Base-by-base conservation (phyloP, 495 filamentous ascomycete genomes). In the Tuber brumale region DNA sequence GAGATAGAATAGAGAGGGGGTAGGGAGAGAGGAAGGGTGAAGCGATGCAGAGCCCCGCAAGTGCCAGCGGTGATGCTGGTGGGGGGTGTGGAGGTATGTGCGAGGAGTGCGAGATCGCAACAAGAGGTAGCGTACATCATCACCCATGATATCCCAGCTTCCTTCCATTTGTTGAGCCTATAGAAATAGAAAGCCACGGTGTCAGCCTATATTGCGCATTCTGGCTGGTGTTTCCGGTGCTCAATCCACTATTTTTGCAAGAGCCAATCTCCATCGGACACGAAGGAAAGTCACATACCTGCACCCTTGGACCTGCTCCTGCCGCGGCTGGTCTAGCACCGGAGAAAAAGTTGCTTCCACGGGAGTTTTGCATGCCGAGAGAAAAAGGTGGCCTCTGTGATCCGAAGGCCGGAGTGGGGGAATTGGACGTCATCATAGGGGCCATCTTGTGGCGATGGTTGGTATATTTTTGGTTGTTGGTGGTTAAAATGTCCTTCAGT, bases 91-190 rank as follows among this genome's bases (percentile, higher is more conserved):
- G 76, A 57, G 74, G 70, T 69, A 23, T 48, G 72, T 46, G 72
- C 42, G 77, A 48, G 76, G 46, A 72, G 77, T 46, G 57, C 48
- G 70, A 69, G 66, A 75, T 76, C 66, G 44, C 51, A 70, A 74
- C 12, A 71, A 70, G 51, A 72, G 43, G 57, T 35, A 51, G 71
- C 80, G 70, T 81, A 82, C 80, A 77, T 82, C 80, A 75, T 82
- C 81, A 71, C 80, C 77, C 81, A 82, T 66, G 57, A 66, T 82
- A 75, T 82, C 81, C 81, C 81, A 82, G 23, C 80, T 77, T 39
- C 77, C 81, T 71, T 82, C 81, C 80, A 80, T 80, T 74, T 76
- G 78, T 51, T 76, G 79, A 45, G 70, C 79, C 79, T 80, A 66
- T 76, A 46, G 76, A 79, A 37, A 42, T 42, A n/a, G 27, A 45